A percentile compares a stretch with the other conserved stretches of the same genome.
phyloP scores from a whole-genome alignment of 1,139 yeast species.

The Casaregolazyma suthepensis region DNA sequence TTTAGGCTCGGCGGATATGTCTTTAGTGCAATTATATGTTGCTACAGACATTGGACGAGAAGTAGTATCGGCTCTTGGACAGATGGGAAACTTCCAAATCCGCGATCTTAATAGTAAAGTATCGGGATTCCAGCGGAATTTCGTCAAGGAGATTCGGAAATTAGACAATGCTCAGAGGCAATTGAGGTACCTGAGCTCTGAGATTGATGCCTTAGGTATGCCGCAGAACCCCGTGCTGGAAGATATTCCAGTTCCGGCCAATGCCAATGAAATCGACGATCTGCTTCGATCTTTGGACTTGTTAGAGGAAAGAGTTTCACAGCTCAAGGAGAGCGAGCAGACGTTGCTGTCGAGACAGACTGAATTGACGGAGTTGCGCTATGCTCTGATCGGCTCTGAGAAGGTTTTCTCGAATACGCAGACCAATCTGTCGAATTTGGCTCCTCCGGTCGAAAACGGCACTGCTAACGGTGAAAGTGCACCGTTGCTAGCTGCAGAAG shows the following conservation, averaged over 20 bases:
- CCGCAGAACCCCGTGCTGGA: conserved; percentile 23
- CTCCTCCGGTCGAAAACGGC: conserved; percentile 28
- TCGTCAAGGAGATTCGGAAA: conserved; percentile 71
- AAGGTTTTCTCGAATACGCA: conserved; percentile 39
- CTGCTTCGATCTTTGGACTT: conserved; percentile 59
- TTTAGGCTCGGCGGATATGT: conserved; percentile 89
- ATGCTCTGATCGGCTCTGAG: conserved; percentile 64
- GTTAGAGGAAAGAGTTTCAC: conserved; percentile 52
- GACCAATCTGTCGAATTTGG: conserved; percentile 20
- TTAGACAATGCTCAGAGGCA: conserved; percentile 61
- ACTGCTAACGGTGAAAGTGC: conserved; percentile 25
- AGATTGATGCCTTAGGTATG: conserved; percentile 26
- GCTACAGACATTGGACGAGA: conserved; percentile 90
- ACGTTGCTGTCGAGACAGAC: conserved; percentile 49
- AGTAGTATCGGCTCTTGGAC: conserved; percentile 75
- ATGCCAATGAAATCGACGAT: conserved; percentile 70
- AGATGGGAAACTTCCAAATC: conserved; percentile 76
- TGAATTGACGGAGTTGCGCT: conserved; percentile 56
- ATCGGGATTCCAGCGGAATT: conserved; percentile 81
- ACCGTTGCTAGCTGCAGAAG: conserved; percentile 28
- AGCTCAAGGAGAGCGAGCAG: conserved; percentile 51
- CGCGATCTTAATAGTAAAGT: conserved; percentile 77
- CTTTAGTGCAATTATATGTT: conserved; percentile 82
- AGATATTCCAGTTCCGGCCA: conserved; percentile 36
- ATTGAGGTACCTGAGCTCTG: conserved; percentile 30